Base-by-base conservation (phyloP, 495 filamentous ascomycete genomes). In the Podospora comata region DNA sequence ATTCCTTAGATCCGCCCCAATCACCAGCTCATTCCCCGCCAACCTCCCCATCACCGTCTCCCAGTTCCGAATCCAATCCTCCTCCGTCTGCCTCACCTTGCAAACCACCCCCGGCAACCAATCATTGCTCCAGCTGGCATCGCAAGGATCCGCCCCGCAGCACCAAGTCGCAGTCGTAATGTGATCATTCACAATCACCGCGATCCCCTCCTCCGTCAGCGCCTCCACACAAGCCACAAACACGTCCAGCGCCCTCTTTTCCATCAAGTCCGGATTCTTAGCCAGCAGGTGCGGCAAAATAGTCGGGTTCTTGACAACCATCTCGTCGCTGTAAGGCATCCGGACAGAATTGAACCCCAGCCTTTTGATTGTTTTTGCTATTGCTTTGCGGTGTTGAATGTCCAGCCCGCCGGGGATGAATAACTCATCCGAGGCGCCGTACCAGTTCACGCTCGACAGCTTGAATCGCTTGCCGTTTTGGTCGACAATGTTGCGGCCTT, bases 281-380 rank as follows among this genome's bases (percentile, higher is more conserved):
- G 76, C 67, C 19, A 89, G 69, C 28, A 85, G 70, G n/a, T 80
- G 76, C 16, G 79, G 75, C 19, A 76, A 68, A 39, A 89, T 79
- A 7, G 74, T 67, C 2, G 85, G 86, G 68, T 88, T 87, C 0
- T 72, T 60, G 4, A 80, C 77, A 53, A 88, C 85, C 78, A 88
- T 81, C 78, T 89, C 86, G 70, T 89, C 87, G 13, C 81, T 78
- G 75, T 89, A 89, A 6, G 87, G 86, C 63, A 89, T 69, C 7
- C 87, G 79, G 68, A 89, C 87, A 71, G 84, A 86, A 76, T 89
- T 89, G 78, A 89, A 89, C 16, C 87, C 86, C 39, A 89, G 74
- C 18, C 67, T 63, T 19, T 81, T 78, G 70, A 88, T 84, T 20
- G 81, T 81, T 23, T 65, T 34, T 2, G 86, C 86, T 65, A 89